phyloP scores from a whole-genome alignment of 257 asterid genomes.

The Ocimum tenuiflorum region DNA sequence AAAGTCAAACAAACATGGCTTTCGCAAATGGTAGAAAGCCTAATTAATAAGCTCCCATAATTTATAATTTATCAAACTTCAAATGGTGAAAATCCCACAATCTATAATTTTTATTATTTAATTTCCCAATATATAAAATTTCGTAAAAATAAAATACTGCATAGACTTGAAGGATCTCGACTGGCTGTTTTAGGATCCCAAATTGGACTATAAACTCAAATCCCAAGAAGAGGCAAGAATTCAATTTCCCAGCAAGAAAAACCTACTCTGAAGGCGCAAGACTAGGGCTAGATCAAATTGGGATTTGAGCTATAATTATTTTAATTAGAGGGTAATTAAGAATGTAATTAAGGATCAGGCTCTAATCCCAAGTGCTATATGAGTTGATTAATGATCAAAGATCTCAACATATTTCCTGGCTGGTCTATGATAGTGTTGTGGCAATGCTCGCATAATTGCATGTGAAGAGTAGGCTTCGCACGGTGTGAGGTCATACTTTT shows the following conservation, averaged over 20 bases:
- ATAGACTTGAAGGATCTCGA: no score
- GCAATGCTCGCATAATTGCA: no score
- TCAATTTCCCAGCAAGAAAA: conserved; percentile 28
- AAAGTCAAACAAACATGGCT: no score
- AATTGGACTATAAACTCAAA: no score
- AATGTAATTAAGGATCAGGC: no score
- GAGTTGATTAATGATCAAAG: conserved; percentile 17
- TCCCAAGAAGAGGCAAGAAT: conserved; percentile 23
- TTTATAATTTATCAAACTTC: conserved; percentile 25
- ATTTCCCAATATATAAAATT: no score
- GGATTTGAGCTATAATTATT: conserved; percentile 30
- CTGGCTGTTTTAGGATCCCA: no score
- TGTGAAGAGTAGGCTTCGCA: no score
- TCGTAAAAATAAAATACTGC: no score
- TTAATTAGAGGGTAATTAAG: conserved; percentile 20
- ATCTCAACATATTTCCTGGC: background rate
- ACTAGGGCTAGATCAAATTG: conserved; percentile 28
- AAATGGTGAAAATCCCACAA: background rate
- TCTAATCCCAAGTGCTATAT: conserved; percentile 34
- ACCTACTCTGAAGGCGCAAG: conserved; percentile 47
- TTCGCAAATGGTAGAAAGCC: conserved; percentile 1
- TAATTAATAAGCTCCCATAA: conserved; percentile 19
- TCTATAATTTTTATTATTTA: no score
- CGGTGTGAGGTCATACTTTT: no score
- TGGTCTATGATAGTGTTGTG: no score